These are phyloP conservation scores for Eucalyptus sp. DNA, from an alignment of 345 rosid species.

Conservation along the genomic window DNA sequence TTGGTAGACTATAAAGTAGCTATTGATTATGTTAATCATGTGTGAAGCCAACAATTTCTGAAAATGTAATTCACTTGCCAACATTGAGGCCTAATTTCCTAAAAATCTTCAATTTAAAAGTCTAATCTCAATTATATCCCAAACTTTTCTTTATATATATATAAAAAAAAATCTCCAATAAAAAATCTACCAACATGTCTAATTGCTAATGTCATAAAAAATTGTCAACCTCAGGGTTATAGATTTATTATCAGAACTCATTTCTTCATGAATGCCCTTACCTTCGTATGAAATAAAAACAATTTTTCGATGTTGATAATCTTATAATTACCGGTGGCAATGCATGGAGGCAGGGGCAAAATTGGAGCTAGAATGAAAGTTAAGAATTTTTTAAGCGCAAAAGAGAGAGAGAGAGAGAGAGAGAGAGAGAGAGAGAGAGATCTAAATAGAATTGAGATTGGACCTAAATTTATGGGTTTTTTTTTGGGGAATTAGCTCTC, in stretches of 20 bases:
- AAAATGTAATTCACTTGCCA: background rate
- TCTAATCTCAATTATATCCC: background rate
- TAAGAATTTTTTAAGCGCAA: background rate
- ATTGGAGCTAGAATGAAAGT: background rate
- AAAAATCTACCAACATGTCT: background rate
- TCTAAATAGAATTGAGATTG: background rate
- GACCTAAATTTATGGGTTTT: background rate
- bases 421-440: too few species aligned
- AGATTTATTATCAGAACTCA: background rate
- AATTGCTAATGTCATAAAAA: background rate
- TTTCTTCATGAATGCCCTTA: accelerated
- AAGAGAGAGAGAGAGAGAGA: too few species aligned
- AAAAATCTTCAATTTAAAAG: background rate
- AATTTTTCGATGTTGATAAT: background rate
- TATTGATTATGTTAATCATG: background rate
- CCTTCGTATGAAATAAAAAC: background rate
- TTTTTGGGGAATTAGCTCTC: background rate
- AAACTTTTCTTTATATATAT: background rate
- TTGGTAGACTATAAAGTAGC: background rate
- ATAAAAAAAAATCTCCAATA: background rate
- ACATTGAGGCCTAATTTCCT: background rate
- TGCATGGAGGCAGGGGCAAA: background rate
- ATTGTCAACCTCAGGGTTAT: background rate
- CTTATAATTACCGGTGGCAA: background rate
- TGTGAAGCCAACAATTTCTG: background rate